Conservation (phyloP, 73 alveolate species). For the Halteria grandinella region DNA sequence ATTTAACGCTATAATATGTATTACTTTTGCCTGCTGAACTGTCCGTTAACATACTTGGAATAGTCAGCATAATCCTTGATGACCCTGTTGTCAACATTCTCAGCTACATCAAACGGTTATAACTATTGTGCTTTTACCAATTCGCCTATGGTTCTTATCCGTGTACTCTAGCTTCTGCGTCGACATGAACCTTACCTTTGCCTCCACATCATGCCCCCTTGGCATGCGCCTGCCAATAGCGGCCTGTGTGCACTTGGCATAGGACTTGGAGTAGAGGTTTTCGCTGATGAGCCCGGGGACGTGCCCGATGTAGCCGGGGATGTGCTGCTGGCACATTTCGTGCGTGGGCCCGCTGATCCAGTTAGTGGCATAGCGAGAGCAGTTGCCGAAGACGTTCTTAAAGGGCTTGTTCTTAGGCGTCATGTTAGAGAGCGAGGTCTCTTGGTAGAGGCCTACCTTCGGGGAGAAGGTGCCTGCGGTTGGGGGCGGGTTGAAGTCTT, state of each 20-base stretch:
- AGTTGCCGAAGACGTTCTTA: conserved; percentile 57
- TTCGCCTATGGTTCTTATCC: conserved; percentile 41
- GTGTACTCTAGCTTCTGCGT: conserved; percentile 38
- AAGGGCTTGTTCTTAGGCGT: conserved; percentile 25
- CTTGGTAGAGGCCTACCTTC: conserved; percentile 18
- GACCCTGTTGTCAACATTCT: too few relatives aligned
- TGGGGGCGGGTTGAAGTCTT: conserved; percentile 22
- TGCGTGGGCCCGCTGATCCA: conserved; percentile 80
- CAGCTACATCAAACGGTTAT: too few relatives aligned
- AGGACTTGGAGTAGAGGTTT: conserved; percentile 64
- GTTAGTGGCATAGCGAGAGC: conserved; percentile 57
- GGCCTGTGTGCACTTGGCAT: conserved; percentile 63
- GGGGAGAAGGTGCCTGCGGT: conserved; percentile 44
- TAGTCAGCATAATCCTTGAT: conserved; percentile 52
- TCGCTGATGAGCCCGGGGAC: conserved; percentile 70
- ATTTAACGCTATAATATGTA: too few relatives aligned
- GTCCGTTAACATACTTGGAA: conserved; percentile 42
- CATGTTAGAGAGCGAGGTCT: too few relatives aligned
- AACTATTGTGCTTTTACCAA: too few relatives aligned
- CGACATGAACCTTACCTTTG: conserved; percentile 37
- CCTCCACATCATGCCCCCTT: conserved; percentile 44
- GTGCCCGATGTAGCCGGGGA: conserved; percentile 77
- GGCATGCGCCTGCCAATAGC: conserved; percentile 50
- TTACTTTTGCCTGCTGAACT: conserved; percentile 21
- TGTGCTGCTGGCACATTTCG: conserved; percentile 59